A percentile compares a stretch with the other conserved stretches of the same genome.
Conservation (phyloP, 1,284 basidiomycete species). For the Inonotus hispidus region DNA sequence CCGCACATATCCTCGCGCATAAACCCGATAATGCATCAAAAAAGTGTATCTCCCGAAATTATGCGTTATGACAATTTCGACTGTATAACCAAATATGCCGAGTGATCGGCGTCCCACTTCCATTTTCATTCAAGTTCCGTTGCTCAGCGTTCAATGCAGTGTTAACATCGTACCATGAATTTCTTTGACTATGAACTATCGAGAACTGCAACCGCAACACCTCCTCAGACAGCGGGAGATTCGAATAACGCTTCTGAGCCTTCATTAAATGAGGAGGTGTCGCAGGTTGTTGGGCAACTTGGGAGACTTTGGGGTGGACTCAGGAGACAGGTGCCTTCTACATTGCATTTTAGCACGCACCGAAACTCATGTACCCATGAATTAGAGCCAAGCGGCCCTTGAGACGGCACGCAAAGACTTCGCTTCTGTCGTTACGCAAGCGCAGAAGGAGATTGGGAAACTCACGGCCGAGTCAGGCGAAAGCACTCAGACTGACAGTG, state of each 20-base stretch:
- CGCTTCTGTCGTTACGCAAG: constrained; percentile 71
- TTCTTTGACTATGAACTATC: constrained; percentile 64
- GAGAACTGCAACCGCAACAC: constrained; percentile 39
- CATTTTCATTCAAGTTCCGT: too few species aligned
- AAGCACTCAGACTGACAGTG: constrained; percentile 24
- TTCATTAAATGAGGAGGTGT: constrained; percentile 79
- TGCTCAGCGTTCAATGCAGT: too few species aligned
- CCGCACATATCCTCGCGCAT: background rate
- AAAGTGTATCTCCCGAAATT: background rate
- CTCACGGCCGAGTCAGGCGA: constrained; percentile 39
- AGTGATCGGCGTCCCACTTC: background rate
- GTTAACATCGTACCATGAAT: constrained; percentile 46
- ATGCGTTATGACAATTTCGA: background rate
- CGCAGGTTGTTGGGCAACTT: constrained; percentile 80
- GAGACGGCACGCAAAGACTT: constrained; percentile 74
- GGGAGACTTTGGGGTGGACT: constrained; percentile 86
- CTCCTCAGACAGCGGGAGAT: constrained; percentile 30
- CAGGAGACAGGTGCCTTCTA: constrained; percentile 67
- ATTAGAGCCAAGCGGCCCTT: constrained; percentile 70
- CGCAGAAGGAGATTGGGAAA: constrained; percentile 74
- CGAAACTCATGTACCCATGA: background rate
- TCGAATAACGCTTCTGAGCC: constrained; percentile 40
- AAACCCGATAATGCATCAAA: background rate
- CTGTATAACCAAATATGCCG: too few species aligned
- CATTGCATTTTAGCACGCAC: background rate